A percentile compares a stretch with the other conserved stretches of the same genome.
Conservation (phyloP, 495 filamentous ascomycete genomes). For the Aspergillus saccharolyticus region DNA sequence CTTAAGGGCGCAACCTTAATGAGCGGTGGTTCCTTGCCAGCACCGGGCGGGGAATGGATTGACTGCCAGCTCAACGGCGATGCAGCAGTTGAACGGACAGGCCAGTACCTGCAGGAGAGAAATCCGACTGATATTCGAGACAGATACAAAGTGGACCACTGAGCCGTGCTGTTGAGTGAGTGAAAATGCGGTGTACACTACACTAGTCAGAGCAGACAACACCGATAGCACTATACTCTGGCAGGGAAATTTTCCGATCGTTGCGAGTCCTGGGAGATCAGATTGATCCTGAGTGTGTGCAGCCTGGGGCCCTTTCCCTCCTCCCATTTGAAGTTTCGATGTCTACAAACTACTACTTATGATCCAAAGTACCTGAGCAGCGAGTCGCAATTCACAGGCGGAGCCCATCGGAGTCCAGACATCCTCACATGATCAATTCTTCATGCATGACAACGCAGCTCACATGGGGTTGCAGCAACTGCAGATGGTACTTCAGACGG, state of each 20-base stretch:
- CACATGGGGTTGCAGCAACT: conserved; percentile 11
- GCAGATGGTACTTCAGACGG: conserved; percentile 4
- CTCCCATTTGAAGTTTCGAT: background rate
- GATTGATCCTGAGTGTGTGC: background rate
- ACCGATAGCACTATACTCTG: no score
- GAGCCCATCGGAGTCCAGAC: background rate
- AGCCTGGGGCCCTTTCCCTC: background rate
- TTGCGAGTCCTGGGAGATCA: conserved; percentile 2
- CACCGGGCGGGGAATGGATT: background rate
- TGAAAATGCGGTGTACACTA: conserved; percentile 6
- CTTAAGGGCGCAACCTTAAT: conserved; percentile 2
- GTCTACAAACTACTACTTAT: background rate
- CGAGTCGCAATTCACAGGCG: background rate
- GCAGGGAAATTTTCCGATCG: conserved; percentile 1
- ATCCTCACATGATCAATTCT: conserved; percentile 40
- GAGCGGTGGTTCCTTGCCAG: background rate
- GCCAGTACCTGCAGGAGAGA: conserved; percentile 5
- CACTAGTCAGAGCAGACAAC: background rate
- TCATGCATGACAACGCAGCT: conserved; percentile 31
- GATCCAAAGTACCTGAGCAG: background rate
- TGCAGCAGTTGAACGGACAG: conserved; percentile 2
- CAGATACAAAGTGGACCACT: background rate
- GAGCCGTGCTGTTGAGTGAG: background rate
- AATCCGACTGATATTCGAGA: conserved; percentile 5
- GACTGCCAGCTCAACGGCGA: conserved; percentile 4